phyloP scores from a whole-genome alignment of 2,329 filamentous ascomycete genomes.

The Huntiella decipiens region DNA sequence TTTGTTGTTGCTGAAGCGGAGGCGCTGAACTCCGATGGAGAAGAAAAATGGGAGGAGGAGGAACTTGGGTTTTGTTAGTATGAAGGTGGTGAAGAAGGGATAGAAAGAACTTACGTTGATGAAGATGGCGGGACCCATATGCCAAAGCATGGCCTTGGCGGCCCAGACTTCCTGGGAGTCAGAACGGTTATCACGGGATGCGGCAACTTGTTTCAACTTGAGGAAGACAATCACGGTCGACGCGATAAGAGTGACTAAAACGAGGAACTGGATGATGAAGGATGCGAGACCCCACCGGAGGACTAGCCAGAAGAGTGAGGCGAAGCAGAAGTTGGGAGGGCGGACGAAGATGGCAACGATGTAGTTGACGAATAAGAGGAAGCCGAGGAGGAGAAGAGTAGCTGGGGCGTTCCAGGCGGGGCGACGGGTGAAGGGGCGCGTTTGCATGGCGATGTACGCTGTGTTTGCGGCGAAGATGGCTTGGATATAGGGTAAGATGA shows the following conservation, averaged over 20 bases:
- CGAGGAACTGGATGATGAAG: slow-evolving; percentile 32
- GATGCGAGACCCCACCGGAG: slow-evolving; percentile 38
- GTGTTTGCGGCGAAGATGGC: slow-evolving; percentile 46
- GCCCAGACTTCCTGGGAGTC: slow-evolving; percentile 40
- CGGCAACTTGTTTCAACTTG: slow-evolving; percentile 22
- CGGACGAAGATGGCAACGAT: slow-evolving; percentile 36
- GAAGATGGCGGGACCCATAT: slow-evolving; percentile 35
- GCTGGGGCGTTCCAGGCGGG: slow-evolving; percentile 40
- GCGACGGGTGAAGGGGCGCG: slow-evolving; percentile 36
- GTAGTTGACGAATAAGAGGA: slow-evolving; percentile 36
- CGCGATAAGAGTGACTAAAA: slow-evolving; percentile 30
- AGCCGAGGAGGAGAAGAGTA: slow-evolving; percentile 29
- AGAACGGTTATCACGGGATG: slow-evolving; percentile 28
- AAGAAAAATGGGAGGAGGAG: slow-evolving; percentile 47
- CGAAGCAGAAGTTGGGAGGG: slow-evolving; percentile 43
- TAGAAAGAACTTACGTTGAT: slow-evolving; percentile 30
- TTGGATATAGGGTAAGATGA: slow-evolving; percentile 47
- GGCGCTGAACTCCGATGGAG: slow-evolving; percentile 28
- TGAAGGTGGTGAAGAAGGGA: background rate
- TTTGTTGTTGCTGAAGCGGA: slow-evolving; percentile 19
- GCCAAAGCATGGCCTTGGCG: slow-evolving; percentile 53
- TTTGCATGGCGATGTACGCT: slow-evolving; percentile 33
- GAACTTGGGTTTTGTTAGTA: slow-evolving; percentile 20
- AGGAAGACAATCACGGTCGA: slow-evolving; percentile 35
- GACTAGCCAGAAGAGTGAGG: slow-evolving; percentile 49